Base-by-base conservation (phyloP, 305 asterid genomes). In the Solanum hybrid region DNA sequence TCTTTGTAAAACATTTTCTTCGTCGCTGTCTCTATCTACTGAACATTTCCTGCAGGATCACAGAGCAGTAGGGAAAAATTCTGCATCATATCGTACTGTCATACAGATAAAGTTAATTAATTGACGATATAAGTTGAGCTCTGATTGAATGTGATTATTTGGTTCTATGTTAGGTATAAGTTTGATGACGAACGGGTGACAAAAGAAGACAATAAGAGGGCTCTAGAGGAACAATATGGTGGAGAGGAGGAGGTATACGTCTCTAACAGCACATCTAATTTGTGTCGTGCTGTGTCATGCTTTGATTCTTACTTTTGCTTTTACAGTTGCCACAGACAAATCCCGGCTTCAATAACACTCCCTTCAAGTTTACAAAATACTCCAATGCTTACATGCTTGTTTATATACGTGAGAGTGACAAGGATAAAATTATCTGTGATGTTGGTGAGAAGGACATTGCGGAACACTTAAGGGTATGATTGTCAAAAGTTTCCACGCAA, bases 301-400 rank as follows among this genome's bases (percentile, higher is more conserved):
- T 90, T 45, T 80, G 71, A 29, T 40, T 76, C 34, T 78, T 73
- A 88, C 86, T 86, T 89, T 87, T 86, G 88, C 56, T 93, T 60
- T 91, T 82, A 85, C 96, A 96, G 99, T 92, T 97, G 90, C 98
- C 99, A 40, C 99, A 95, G 90, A 94, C 99, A 92, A 97, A 97
- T 94, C 99, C 99, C 89, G 99, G 99, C 92, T 95, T 95, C 95
- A 96, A 97, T 93, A 96, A 94, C 92, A 90, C 98, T 80, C 99
- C 99, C 9, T 95, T 97, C 77, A 97, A 96, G 92, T 97, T 97
- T 92, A 96, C 99, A 29, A 97, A 97, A 92, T 95, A 95, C 94
- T 96, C 99, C 84, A 97, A 97, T 91, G 99, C 99, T 12, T 97
- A 97, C 96, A 97, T 97, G 99, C 99, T 97, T 90, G 99, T 96